Conservation (phyloP, 257 asterid genomes). For the Solanum peruvianum region DNA sequence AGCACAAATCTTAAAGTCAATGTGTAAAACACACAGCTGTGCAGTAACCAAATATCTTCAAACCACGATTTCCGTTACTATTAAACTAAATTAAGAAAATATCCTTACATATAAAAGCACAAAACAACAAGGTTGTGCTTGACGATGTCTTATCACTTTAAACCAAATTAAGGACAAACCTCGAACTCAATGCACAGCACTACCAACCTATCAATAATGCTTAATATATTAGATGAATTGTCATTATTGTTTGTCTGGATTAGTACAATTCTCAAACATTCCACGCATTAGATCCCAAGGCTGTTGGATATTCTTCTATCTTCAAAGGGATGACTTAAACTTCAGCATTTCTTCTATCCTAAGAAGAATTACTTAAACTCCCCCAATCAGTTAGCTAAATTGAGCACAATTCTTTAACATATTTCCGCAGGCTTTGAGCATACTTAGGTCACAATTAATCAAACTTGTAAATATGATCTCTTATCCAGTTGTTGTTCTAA, state of each 20-base stretch:
- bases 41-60: not conserved
- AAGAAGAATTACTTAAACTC: not conserved
- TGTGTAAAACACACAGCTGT: not conserved
- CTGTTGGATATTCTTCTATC: not conserved
- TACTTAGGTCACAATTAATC: not conserved
- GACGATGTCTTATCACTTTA: not conserved
- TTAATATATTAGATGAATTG: not conserved
- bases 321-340: not conserved
- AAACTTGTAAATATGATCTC: not conserved
- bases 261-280: not conserved
- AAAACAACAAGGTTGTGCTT: not conserved
- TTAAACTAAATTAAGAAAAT: not conserved
- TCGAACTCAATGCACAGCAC: not conserved
- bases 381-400: not conserved
- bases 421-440: not conserved
- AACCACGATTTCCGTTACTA: not conserved
- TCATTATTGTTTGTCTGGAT: not conserved
- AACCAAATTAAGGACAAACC: not conserved
- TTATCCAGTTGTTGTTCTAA: not conserved
- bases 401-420: not conserved
- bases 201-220: not conserved
- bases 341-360: not conserved
- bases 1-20: not conserved
- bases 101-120: not conserved
- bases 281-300: not conserved